Base-by-base conservation (phyloP, 495 filamentous ascomycete genomes). In the Xylaria venustula region DNA sequence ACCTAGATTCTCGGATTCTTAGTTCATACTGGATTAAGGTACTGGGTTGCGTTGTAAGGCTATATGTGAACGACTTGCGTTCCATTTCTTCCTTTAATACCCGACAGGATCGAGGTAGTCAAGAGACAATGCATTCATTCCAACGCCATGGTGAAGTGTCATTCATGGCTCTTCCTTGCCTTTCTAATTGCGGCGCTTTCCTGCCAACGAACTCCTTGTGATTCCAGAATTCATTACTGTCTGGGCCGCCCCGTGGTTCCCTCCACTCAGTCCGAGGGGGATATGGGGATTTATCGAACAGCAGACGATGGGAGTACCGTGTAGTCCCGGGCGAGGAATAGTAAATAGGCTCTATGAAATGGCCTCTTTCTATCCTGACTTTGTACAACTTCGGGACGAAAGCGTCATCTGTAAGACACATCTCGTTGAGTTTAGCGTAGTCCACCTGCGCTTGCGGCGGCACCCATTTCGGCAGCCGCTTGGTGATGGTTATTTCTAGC, bases 201-300 rank as follows among this genome's bases (percentile, higher is more conserved):
- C 58, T 46, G 23, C 60, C 32, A 3, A 65, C 66, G 53, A 72
- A 72, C 58, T 72, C 69, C 20, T 51, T 53, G 4, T 58, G 57
- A 28, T 71, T 55, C 69, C 68, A 71, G 52, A 69, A 66, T 36
- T 65, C 41, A 46, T 47, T 19, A 3, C 17, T 48, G 49, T 72
- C 69, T 7, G 68, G 65, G 7, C 57, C 69, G 0, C 61, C 55
- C 41, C 61, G 60, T 22, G 68, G 68, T 12, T 51, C 23, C 58
- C 42, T 67, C 69, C 69, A 72, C 60, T 68, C 61, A 26, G 52
- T 53, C 55, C 63, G 60, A 36, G 68, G 65, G 7, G 69, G 69
- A 46, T 72, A 72, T 11, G 69, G 69, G 26, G 69, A 71, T 44
- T 64, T 70, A 42, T 72, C 68, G 48, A 72, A 72, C 28, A 66